Conservation (phyloP, 2,329 filamentous ascomycete species). For the Xylaria sp. region DNA sequence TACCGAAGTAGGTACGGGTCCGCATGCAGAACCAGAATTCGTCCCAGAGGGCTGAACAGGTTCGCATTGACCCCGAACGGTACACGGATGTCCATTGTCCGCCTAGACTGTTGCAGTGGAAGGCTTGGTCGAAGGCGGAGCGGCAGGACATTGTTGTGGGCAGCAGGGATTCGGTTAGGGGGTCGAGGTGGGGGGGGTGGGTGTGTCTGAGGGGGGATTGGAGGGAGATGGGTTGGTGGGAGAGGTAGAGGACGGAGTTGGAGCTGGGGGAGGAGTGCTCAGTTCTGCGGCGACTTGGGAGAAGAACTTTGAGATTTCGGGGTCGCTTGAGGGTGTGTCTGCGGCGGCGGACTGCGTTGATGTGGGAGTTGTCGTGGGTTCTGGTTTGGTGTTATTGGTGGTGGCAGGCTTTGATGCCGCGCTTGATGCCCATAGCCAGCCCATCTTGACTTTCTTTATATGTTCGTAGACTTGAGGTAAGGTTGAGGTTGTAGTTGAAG, state of each 20-base stretch:
- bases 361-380: background rate
- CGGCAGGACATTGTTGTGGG: slow-evolving; percentile 84
- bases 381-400: background rate
- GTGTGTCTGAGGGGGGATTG: slow-evolving; percentile 5
- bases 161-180: slow-evolving; percentile 63
- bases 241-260: slow-evolving; percentile 6
- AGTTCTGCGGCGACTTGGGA: slow-evolving; percentile 33
- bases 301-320: slow-evolving; percentile 40
- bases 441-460: slow-evolving; percentile 40
- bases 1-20: slow-evolving; percentile 57
- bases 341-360: background rate
- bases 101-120: slow-evolving; percentile 87
- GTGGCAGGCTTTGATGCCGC: slow-evolving; percentile 3
- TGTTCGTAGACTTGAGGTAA: background rate
- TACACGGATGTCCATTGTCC: slow-evolving; percentile 92
- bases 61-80: slow-evolving; percentile 70
- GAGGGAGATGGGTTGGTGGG: slow-evolving; percentile 23
- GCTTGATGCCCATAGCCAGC: slow-evolving; percentile 40
- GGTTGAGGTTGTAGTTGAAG: background rate
- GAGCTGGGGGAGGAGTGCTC: slow-evolving; percentile 17
- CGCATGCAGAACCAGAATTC: slow-evolving; percentile 99
- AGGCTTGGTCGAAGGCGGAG: slow-evolving; percentile 83
- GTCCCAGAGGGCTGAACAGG: slow-evolving; percentile 80
- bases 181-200: slow-evolving; percentile 30
- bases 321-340: background rate